Base-by-base conservation (phyloP, 805 yeast species). In the Yamadazyma philogaea region DNA sequence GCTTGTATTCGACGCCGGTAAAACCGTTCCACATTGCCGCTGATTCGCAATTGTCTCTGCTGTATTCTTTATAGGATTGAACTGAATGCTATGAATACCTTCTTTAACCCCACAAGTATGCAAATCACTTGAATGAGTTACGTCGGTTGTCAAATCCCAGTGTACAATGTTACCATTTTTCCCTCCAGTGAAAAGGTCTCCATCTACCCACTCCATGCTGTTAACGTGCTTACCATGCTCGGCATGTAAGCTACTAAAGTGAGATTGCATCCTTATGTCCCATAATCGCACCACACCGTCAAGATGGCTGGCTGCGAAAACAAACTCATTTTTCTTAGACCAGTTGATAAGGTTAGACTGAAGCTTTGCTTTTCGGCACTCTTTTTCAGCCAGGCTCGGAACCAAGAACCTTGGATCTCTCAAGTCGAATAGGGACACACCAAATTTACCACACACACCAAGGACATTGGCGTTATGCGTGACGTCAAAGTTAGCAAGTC, bases 361-460 rank as follows among this genome's bases (percentile, higher is more conserved):
- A 21, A 63, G 43, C 30, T 53, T 48, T 20, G 49, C 53, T 30
- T 52, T 51, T 15, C 49, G 49, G 17, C 44, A 39, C 14, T 48
- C 46, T 27, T 37, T 42, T 2, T 50, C 37, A 3, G 48, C 34
- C n/a, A 47, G 27, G 12, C 52, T 43, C 14, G 73, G 73, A 3
- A 68, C 55, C 39, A 56, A 58, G 41, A 64, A 66, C 15, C 66
- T 67, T 6, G 72, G 66, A 3, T 73, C 70, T 50, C 95, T 70
- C 49, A 86, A 61, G 60, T 88, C 96, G 48, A 81, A 73, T 30
- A 88, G 61, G 0, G 93, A 81, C 7, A 87, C 74, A 2, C 96
- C 96, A 55, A 81, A 81, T 18, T 74, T 72, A 4, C 88, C 88
- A 45, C 85, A 80, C 2, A 84, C 62, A 0, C 88, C 84, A 41